Conservation (phyloP, 139 green algal species). For the Spirogloea muscicola region DNA sequence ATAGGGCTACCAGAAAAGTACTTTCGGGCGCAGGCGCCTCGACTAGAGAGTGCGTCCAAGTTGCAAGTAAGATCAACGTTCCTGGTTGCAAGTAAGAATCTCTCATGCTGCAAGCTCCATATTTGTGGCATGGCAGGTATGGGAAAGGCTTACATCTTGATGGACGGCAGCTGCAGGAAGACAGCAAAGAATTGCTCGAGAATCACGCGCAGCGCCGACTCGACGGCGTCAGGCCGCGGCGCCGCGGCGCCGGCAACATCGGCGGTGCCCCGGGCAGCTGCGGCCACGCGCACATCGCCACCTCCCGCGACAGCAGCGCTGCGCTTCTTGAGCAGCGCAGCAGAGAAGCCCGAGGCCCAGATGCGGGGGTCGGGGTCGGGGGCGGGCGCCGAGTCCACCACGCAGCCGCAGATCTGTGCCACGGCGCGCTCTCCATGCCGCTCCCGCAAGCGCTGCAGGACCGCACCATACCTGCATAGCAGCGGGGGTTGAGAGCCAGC, state of each 20-base stretch:
- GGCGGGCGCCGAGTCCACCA: conserved; percentile 40
- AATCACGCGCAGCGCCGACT: conserved; percentile 4
- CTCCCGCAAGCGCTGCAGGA: conserved; percentile 30
- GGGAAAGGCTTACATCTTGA: conserved; percentile 14
- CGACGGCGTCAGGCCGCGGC: neutral
- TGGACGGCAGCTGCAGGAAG: conserved; percentile 36
- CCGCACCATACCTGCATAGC: conserved; percentile 31
- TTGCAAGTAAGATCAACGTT: neutral
- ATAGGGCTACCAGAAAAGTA: neutral
- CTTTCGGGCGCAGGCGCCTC: no score
- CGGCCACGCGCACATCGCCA: neutral
- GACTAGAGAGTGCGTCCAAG: neutral
- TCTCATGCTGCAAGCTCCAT: no score
- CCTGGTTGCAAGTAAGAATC: no score
- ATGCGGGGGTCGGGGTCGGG: conserved; percentile 30
- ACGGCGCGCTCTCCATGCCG: neutral
- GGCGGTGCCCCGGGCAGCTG: neutral
- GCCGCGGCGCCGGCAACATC: neutral
- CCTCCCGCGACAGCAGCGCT: neutral
- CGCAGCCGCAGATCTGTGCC: conserved; percentile 26
- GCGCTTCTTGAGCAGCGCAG: conserved; percentile 35
- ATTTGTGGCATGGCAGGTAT: no score
- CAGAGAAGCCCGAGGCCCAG: conserved; percentile 40
- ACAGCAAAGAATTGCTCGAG: conserved; percentile 37
- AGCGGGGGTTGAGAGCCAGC: neutral